Evolutionary conservation across 2,329 filamentous ascomycete species (phyloP).

Genomic region (Cladophialophora yegresii): DNA sequence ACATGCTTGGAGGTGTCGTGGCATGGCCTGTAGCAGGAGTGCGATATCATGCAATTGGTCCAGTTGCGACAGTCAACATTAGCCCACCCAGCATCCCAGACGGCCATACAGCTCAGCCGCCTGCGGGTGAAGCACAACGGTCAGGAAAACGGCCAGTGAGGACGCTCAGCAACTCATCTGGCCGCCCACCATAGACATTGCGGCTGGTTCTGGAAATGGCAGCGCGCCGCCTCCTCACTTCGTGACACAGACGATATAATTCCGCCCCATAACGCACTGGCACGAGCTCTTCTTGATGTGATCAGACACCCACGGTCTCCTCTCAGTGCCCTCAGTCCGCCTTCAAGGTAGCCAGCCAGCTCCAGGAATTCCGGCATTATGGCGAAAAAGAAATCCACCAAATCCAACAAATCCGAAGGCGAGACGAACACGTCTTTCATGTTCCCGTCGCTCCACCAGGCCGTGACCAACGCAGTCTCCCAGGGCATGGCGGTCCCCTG

Average conservation of each 20-base stretch:
- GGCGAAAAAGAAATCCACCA: slow-evolving; percentile 20
- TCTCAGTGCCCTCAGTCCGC: not conserved
- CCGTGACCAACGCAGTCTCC: slow-evolving; percentile 24
- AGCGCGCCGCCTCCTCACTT: not conserved
- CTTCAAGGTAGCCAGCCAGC: not conserved
- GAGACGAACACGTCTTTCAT: slow-evolving; percentile 25
- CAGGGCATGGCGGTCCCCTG: slow-evolving; percentile 39
- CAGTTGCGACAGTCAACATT: not conserved
- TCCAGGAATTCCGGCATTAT: slow-evolving; percentile 5
- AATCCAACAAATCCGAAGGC: slow-evolving; percentile 12
- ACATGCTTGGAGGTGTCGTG: not conserved
- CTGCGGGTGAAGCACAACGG: not conserved
- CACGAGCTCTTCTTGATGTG: too few species aligned
- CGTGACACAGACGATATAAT: too few species aligned
- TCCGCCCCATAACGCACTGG: too few species aligned
- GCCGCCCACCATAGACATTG: not conserved
- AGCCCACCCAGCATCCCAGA: not conserved
- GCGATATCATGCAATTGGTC: not conserved
- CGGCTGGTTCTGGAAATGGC: not conserved
- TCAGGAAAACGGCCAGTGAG: not conserved
- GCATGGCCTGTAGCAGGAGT: not conserved
- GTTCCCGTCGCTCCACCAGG: slow-evolving; percentile 25
- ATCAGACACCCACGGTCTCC: too few species aligned
- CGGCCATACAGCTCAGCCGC: not conserved
- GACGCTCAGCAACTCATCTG: too few species aligned